Evolutionary conservation across 2,329 filamentous ascomycete species (phyloP).

Genomic region (Talaromyces sp.): DNA sequence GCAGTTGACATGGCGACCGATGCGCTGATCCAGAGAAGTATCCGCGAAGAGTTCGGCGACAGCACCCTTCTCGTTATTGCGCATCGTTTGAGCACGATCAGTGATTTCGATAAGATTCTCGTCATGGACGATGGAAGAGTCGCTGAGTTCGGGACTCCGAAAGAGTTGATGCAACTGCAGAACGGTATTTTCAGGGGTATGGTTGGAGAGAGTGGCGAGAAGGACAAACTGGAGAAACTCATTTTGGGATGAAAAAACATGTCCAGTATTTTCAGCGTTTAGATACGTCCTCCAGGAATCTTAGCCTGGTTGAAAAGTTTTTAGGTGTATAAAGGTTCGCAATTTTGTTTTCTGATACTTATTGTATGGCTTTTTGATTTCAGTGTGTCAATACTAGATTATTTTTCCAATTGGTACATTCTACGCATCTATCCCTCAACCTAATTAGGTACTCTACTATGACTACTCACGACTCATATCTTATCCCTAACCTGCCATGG

Average conservation of each 20-base stretch:
- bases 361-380: neutral
- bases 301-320: neutral
- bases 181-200: constrained; percentile 15
- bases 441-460: neutral
- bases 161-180: constrained; percentile 13
- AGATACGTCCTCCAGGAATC: neutral
- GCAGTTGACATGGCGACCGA: constrained; percentile 74
- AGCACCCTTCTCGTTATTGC: constrained; percentile 68
- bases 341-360: neutral
- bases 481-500: no score
- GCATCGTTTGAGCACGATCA: constrained; percentile 68
- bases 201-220: constrained; percentile 18
- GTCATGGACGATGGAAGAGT: constrained; percentile 47
- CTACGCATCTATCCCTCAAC: neutral
- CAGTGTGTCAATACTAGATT: no score
- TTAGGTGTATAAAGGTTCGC: neutral
- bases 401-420: no score
- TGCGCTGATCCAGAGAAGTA: constrained; percentile 65
- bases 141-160: constrained; percentile 15
- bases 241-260: constrained; percentile 8
- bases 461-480: no score
- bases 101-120: constrained; percentile 68
- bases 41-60: constrained; percentile 62
- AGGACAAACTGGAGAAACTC: constrained; percentile 16
- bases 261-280: neutral